phyloP scores from a whole-genome alignment of 2,329 filamentous ascomycete species.

The Colletotrichum camelliae region DNA sequence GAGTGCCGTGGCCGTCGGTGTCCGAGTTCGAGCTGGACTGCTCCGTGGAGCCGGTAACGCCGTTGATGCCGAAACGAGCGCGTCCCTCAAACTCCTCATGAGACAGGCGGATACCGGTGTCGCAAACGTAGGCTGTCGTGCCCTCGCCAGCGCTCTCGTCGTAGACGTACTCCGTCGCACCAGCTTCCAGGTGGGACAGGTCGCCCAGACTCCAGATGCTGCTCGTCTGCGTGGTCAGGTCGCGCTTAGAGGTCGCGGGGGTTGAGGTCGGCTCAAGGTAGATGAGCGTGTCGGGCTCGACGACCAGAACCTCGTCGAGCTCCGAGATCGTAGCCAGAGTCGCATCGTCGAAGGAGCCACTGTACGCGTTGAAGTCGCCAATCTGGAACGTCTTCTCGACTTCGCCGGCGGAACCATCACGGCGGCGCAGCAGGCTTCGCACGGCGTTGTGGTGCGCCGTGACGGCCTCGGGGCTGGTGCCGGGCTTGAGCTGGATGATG shows the following conservation, averaged over 20 bases:
- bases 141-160: constrained; percentile 26
- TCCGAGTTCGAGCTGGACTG: constrained; percentile 18
- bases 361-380: constrained; percentile 43
- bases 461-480: constrained; percentile 29
- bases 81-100: constrained; percentile 38
- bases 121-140: constrained; percentile 44
- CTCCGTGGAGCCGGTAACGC: constrained; percentile 27
- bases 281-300: constrained; percentile 33
- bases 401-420: constrained; percentile 33
- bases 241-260: neutral
- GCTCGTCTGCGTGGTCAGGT: constrained; percentile 22
- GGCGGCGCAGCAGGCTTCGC: constrained; percentile 37
- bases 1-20: constrained; percentile 33
- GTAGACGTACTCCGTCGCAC: constrained; percentile 33
- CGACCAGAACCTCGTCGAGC: constrained; percentile 33
- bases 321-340: constrained; percentile 44
- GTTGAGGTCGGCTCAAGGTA: neutral
- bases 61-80: constrained; percentile 31
- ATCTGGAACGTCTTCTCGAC: constrained; percentile 25
- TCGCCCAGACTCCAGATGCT: constrained; percentile 35
- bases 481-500: constrained; percentile 50
- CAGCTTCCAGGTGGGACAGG: constrained; percentile 44
- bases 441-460: constrained; percentile 31
- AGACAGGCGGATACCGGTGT: constrained; percentile 45
- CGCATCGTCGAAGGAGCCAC: constrained; percentile 43